Percentiles rank a stretch among this genome's conserved stretches.
phyloP scores from a whole-genome alignment of 768 basidiomycete species.

The Lactifluus volemus region DNA sequence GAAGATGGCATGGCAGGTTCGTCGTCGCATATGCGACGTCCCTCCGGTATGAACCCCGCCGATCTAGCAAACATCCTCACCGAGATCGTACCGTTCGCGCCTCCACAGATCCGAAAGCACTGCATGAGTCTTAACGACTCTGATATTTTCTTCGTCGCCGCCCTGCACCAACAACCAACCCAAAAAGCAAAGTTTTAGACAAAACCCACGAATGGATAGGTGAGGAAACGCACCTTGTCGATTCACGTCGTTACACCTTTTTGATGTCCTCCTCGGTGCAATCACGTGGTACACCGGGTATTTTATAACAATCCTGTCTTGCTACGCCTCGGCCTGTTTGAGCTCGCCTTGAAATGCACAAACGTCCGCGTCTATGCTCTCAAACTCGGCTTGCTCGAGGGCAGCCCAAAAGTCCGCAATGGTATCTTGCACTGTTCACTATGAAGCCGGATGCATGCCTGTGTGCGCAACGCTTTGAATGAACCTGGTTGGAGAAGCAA shows the following conservation, averaged over 20 bases:
- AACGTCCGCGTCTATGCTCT: conserved; percentile 55
- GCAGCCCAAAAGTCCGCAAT: conserved; percentile 75
- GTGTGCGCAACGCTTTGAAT: conserved; percentile 82
- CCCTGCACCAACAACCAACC: conserved; percentile 44
- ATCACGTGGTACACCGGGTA: conserved; percentile 53
- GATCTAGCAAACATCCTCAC: too few relatives aligned
- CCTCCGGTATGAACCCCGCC: too few relatives aligned
- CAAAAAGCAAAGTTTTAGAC: too few relatives aligned
- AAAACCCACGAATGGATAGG: too few relatives aligned
- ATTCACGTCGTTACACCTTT: conserved; percentile 88
- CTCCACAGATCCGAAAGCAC: conserved; percentile 72
- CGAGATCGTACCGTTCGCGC: conserved; percentile 72
- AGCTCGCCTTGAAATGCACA: conserved; percentile 56
- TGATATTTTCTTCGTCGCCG: conserved; percentile 95
- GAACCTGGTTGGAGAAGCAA: conserved; percentile 52
- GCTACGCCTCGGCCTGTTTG: conserved; percentile 76
- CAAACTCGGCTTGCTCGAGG: conserved; percentile 59
- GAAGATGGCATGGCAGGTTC: too few relatives aligned
- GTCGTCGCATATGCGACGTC: conserved; percentile 34
- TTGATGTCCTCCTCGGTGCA: conserved; percentile 70
- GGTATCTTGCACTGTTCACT: conserved; percentile 61
- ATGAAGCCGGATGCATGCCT: conserved; percentile 69
- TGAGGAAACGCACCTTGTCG: conserved; percentile 54
- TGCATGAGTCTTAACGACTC: conserved; percentile 74
- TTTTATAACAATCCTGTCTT: conserved; percentile 90